phyloP scores from a whole-genome alignment of 225 moss, liverwort and hornwort genomes.

The Sphagnum tenellum region DNA sequence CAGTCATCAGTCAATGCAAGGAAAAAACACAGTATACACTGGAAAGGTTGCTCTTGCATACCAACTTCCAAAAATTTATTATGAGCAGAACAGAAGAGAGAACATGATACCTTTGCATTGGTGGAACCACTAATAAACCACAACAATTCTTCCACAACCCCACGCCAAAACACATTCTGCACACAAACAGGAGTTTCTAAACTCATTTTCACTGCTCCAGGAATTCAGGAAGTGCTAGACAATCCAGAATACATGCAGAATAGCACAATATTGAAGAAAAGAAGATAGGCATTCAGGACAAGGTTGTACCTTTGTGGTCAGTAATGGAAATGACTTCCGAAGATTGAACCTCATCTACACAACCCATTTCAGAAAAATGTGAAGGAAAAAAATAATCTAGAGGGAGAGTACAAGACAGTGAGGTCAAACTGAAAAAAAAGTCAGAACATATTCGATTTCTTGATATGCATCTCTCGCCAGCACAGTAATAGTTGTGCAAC shows the following conservation, averaged over 20 bases:
- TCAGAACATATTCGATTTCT: not conserved
- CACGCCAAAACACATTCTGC: slow-evolving; percentile 90
- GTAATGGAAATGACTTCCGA: slow-evolving; percentile 77
- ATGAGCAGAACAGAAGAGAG: not conserved
- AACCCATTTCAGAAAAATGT: not conserved
- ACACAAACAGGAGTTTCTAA: slow-evolving; percentile 1
- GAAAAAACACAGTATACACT: not conserved
- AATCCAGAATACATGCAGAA: too few relatives aligned
- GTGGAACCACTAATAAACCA: slow-evolving; percentile 98
- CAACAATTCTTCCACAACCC: slow-evolving; percentile 87
- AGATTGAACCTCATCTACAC: slow-evolving; percentile 89
- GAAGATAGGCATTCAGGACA: not conserved
- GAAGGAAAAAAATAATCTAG: not conserved
- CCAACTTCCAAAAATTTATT: not conserved
- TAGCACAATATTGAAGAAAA: too few relatives aligned
- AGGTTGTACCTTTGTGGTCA: slow-evolving; percentile 78
- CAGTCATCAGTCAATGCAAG: too few relatives aligned
- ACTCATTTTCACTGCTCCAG: not conserved
- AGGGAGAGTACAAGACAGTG: not conserved
- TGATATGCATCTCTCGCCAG: too few relatives aligned
- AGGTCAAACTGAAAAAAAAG: not conserved
- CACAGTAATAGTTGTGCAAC: too few relatives aligned
- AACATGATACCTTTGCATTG: slow-evolving; percentile 50
- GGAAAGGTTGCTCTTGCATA: not conserved
- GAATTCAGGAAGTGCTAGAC: not conserved